phyloP scores from a whole-genome alignment of 140 eudicot species.

The Oenanthe javanica region DNA sequence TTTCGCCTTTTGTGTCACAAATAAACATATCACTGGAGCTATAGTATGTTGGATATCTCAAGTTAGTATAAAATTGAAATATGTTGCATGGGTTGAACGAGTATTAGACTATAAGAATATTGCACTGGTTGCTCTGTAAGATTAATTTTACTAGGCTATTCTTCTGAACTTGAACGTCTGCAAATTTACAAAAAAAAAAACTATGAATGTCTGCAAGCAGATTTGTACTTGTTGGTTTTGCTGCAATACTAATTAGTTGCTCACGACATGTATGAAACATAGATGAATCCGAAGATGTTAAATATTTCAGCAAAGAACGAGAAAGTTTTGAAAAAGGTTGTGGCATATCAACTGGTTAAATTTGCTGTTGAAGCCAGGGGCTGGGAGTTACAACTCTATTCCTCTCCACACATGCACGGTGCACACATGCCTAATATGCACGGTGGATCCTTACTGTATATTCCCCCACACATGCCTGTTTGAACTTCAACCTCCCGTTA shows the following conservation, averaged over 20 bases:
- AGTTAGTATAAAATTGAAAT: background rate
- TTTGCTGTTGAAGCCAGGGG: constrained; percentile 38
- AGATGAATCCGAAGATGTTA: background rate
- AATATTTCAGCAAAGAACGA: constrained; percentile 62
- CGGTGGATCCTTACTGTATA: background rate
- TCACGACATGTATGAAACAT: too few species aligned
- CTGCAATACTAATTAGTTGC: background rate
- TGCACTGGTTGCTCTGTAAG: background rate
- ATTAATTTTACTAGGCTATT: background rate
- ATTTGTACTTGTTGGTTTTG: background rate
- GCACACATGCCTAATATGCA: background rate
- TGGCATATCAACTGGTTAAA: constrained; percentile 82
- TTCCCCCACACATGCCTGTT: background rate
- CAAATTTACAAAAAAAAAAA: too few species aligned
- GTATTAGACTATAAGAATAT: background rate
- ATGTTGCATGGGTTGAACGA: background rate
- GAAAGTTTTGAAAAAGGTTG: constrained; percentile 58
- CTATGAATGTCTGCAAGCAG: background rate
- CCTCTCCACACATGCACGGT: constrained; percentile 28
- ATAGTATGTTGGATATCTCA: background rate
- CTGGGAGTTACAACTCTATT: constrained; percentile 42
- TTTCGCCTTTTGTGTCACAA: background rate
- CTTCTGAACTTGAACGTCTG: background rate
- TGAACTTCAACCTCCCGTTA: background rate
- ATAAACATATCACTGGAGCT: background rate